These are phyloP conservation scores for Alternaria sp. DNA, from an alignment of 2,329 filamentous ascomycete species.

Conservation along the genomic window DNA sequence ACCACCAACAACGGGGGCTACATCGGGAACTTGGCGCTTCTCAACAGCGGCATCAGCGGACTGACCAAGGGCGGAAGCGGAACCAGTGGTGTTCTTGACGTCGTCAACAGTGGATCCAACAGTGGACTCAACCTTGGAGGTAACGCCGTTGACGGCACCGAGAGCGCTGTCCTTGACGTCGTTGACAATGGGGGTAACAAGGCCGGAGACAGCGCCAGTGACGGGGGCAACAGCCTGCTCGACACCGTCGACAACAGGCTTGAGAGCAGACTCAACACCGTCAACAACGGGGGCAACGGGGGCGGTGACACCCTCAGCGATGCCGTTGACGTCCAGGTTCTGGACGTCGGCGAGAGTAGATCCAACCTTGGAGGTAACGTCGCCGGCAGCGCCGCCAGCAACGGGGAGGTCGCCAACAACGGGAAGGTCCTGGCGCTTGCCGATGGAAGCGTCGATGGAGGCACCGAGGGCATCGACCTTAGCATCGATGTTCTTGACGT, in stretches of 20 bases:
- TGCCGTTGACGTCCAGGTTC: background rate
- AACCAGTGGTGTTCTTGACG: background rate
- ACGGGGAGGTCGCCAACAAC: background rate
- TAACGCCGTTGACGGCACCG: background rate
- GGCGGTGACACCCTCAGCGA: background rate
- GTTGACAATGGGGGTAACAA: background rate
- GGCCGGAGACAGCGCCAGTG: background rate
- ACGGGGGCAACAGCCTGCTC: background rate
- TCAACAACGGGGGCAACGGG: background rate
- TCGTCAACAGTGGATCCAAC: background rate
- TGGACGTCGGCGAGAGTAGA: background rate
- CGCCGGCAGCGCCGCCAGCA: background rate
- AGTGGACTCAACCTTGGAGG: background rate
- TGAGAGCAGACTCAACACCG: background rate
- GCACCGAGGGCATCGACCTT: background rate
- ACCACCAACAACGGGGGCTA: background rate
- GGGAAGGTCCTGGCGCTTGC: background rate
- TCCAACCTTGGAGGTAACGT: background rate
- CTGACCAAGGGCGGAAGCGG: background rate
- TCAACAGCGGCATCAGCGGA: background rate
- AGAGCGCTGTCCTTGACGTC: background rate
- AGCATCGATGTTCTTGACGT: background rate
- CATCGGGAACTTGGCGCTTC: background rate
- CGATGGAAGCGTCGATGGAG: background rate
- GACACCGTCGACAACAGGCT: background rate